These are phyloP conservation scores for Claviceps lovelessii DNA, from an alignment of 2,329 filamentous ascomycete genomes.

Conservation along the genomic window DNA sequence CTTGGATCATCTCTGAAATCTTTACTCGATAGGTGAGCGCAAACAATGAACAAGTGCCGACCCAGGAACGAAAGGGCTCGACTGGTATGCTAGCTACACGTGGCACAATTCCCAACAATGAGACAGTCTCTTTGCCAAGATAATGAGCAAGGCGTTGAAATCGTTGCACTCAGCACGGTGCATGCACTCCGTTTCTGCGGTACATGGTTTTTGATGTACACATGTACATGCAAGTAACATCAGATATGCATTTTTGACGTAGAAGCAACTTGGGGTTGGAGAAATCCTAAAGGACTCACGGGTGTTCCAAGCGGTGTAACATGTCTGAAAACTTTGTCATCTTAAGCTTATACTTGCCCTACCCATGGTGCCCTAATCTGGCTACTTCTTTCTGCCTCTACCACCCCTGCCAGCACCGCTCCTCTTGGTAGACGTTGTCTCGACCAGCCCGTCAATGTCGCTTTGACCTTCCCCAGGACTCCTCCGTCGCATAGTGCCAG, in stretches of 20 bases:
- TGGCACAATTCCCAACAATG: background rate
- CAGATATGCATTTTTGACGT: background rate
- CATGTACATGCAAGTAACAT: background rate
- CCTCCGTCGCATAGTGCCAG: slow-evolving; percentile 74
- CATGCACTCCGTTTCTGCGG: background rate
- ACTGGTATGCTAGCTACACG: background rate
- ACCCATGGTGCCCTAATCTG: background rate
- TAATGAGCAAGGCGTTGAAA: background rate
- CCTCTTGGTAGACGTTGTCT: slow-evolving; percentile 26
- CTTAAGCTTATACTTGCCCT: background rate
- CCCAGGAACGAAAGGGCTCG: background rate
- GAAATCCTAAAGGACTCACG: background rate
- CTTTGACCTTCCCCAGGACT: slow-evolving; percentile 63
- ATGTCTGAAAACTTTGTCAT: background rate
- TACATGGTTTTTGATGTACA: background rate
- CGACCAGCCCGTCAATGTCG: slow-evolving; percentile 39
- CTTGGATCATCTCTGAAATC: too few species aligned
- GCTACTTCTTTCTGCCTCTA: slow-evolving; percentile 27
- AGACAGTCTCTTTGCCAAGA: background rate
- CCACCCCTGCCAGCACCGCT: slow-evolving; percentile 19
- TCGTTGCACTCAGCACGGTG: background rate
- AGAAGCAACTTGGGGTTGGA: background rate
- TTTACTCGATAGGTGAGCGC: background rate
- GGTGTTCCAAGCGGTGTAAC: background rate
- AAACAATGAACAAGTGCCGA: background rate